Evolutionary conservation across 371 early-diverging fungal genomes (phyloP), one percentile per base, ranked within the genome.

Genomic region (Mucor velutinosus): DNA sequence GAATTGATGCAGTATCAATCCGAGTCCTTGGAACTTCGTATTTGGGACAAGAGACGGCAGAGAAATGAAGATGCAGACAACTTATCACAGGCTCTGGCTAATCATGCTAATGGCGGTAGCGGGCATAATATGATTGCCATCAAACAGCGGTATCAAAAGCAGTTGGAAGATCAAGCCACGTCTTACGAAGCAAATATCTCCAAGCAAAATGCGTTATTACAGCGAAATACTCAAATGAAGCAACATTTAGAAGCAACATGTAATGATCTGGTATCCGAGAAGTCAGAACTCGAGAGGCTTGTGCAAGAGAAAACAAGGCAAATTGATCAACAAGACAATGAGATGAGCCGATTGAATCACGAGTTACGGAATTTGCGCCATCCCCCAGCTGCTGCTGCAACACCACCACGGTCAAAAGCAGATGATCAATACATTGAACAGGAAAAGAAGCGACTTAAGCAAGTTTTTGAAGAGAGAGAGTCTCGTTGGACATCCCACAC

Each of bases 241-340:
- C 63, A 74, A 15, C 62, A 65, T 19, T 41, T 78, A 5, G 62
- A 73, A 35, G 25, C 62, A 3, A 71, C 78, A 4, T 61, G 68
- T 10, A 60, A 66, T 17, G 56, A 72, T 7, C 58, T 76, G n/a
- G n/a, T 53, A 11, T 35, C 45, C 1, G 59, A 65, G n/a, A 73
- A 72, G 27, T 58, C 69, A 17, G 68, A 76, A 12, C 61, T 82
- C 2, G 83, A 82, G 25, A 71, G 70, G 21, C 45, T 76, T 10
- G 59, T 82, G 17, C 65, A 69, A 8, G 77, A 74, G 5, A 82
- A 76, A 55, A 64, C 76, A 0, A 61, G 69, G 17, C 51, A 43
- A 4, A 27, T 79, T 19, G 83, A 82, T 64, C 64, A 74, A 10
- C 72, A 72, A 19, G 80, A 79, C 51, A 53, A 67, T 10, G 66